Percentiles rank a stretch among this genome's conserved stretches.
These are phyloP conservation scores for Monilinia polystroma DNA, from an alignment of 2,329 filamentous ascomycete genomes.

Conservation along the genomic window DNA sequence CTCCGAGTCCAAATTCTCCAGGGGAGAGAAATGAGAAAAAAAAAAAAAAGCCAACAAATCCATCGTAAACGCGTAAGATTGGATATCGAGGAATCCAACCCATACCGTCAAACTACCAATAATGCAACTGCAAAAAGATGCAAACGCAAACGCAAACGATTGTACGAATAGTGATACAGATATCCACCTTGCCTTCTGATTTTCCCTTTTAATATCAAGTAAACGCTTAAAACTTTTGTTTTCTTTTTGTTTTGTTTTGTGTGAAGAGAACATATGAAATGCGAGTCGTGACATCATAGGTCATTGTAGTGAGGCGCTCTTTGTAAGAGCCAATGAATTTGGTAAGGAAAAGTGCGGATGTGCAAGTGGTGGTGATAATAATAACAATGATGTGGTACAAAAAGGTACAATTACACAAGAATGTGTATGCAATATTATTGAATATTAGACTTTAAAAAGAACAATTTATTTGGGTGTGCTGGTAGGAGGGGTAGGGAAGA, in stretches of 20 bases:
- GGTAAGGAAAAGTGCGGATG: conserved; percentile 15
- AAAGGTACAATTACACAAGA: conserved; percentile 13
- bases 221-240: conserved; percentile 7
- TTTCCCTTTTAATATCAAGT: conserved; percentile 1
- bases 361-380: conserved; percentile 4
- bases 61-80: conserved; percentile 17
- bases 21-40: background rate
- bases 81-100: conserved; percentile 2
- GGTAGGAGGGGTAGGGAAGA: conserved; percentile 32
- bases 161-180: conserved; percentile 18
- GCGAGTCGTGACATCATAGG: conserved; percentile 18
- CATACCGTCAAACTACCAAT: conserved; percentile 19
- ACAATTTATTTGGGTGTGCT: conserved; percentile 2
- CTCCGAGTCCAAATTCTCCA: background rate
- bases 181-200: background rate
- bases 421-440: conserved; percentile 9
- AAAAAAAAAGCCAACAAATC: background rate
- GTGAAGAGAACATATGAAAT: conserved; percentile 9
- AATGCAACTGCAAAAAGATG: conserved; percentile 2
- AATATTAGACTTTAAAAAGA: conserved; percentile 26
- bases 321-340: background rate
- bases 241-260: background rate
- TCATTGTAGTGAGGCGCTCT: conserved; percentile 11
- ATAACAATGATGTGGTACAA: background rate
- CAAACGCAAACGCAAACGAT: conserved; percentile 1